Evolutionary conservation across 108 stramenopile species (phyloP), one percentile per base, ranked within the genome.

Genomic region (Asterionellopsis glacialis): DNA sequence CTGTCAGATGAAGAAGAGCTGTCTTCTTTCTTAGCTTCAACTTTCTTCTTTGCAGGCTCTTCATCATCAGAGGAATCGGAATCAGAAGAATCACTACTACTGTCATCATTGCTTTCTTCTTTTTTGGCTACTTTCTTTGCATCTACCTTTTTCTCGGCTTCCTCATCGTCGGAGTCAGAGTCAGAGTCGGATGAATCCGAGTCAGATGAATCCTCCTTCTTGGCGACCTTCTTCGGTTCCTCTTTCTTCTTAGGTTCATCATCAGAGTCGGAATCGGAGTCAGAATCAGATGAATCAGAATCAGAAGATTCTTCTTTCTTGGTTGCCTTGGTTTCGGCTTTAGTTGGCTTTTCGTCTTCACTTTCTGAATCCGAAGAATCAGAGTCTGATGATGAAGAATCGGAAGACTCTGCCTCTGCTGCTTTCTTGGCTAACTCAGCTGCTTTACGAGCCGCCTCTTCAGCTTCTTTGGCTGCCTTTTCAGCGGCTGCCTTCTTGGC

Each of bases 401-500:
- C 59, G 45, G 42, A 41, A 25, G 19, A 21, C 42, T 60, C 43
- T 16, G 24, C 44, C 44, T 57, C 65, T 33, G 33, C 33, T 25
- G 58, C 70, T 52, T 70, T 61, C 45, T 62, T 41, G 16, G 68
- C 73, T 26, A 68, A 44, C 51, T 72, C 52, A 45, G 64, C 67
- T 26, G 73, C 83, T 50, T 68, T 56, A 54, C 69, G 50, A 41
- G 62, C 57, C 11, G 44, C 63, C 52, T 72, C 49, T 14, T 52
- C 40, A 0, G 61, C 69, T 48, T 63, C 48, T 27, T 63, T 49
- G n/a, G 43, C 61, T 45, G 73, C 76, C 14, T 59, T 57, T 45
- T 75, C 67, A 22, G 77, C 74, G 11, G 69, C 80, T 41, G 42
- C 23, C 47, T 48, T 67, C 54, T 72, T 67, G 63, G 60, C 79